Base-by-base conservation (phyloP, 257 asterid species). In the Nicotiana obtusifolia region DNA sequence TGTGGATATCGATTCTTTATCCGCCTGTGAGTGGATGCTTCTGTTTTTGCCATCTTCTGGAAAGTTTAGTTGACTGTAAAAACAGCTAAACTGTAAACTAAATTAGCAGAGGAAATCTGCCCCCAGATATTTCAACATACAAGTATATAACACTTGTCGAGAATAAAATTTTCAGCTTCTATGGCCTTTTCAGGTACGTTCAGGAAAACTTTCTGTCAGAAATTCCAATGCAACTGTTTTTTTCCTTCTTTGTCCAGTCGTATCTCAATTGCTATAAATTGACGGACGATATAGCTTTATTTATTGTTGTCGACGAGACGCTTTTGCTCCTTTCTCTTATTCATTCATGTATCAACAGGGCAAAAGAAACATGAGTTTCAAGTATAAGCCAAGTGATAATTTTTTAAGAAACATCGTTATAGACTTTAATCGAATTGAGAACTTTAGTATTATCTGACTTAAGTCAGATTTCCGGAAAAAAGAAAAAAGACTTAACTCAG, bases 1-100 rank as follows among this genome's bases (percentile, higher is more conserved):
- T 78, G 82, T 60, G 73, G 82, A 37, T 78, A 78, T 20, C 7
- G 20, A 78, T 78, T 78, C 82, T 78, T 78, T 78, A 64, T 15
- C 82, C 60, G 26, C 82, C 82, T 78, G 22, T 37, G 60, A 57
- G 73, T 47, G 33, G 54, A 31, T 61, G 82, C 41, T 37, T 60
- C 76, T 65, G 41, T 35, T 65, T 8, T 26, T 37, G 57, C 73
- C 20, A 28, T 35, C 56, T n/a, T 9, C 73, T 15, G 67, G 73
- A 13, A 35, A 61, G 41, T 78, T 78, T 28, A 37, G n/a, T 73
- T 8, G 41, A 47, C 79, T 24, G 79, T 73, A 73, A 49, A 73
- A 24, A 33, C 62, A 47, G 41, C 79, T 28, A 15, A 73, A 73
- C 79, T 73, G 41, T 24, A 73, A 73, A 73, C 78, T 20, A 71